Percentiles rank a stretch among this genome's conserved stretches.
phyloP scores from a whole-genome alignment of 2,329 filamentous ascomycete species.

The Myriangium duriaei region DNA sequence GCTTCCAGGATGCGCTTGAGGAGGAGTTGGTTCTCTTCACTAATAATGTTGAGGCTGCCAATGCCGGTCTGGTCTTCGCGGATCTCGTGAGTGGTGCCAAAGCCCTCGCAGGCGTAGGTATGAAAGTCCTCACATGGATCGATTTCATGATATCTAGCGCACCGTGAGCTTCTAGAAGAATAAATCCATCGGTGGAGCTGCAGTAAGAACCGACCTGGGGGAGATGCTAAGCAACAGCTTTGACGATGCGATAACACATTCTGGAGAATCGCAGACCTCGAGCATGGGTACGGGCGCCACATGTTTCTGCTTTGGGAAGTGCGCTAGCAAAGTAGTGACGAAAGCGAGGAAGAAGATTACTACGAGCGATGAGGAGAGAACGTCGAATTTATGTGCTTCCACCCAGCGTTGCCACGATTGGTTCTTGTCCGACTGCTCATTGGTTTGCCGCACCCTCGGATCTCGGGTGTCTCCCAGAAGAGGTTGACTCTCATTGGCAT shows the following conservation, averaged over 20 bases:
- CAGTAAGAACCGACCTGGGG: not conserved
- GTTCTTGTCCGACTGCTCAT: not conserved
- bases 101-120: conserved; percentile 8
- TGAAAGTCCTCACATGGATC: conserved; percentile 10
- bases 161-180: no score
- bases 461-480: not conserved
- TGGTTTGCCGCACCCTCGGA: not conserved
- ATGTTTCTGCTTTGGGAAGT: not conserved
- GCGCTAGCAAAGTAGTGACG: not conserved
- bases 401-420: not conserved
- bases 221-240: not conserved
- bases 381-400: not conserved
- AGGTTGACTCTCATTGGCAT: not conserved
- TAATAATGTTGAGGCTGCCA: conserved; percentile 10
- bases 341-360: not conserved
- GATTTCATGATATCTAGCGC: conserved; percentile 7
- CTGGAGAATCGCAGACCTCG: not conserved
- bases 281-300: not conserved
- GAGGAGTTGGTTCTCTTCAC: conserved; percentile 9
- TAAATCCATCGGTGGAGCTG: no score
- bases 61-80: conserved; percentile 7
- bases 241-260: not conserved
- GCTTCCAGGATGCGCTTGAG: conserved; percentile 10
- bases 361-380: not conserved
- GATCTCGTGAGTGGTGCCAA: conserved; percentile 9